phyloP scores from a whole-genome alignment of 2,329 filamentous ascomycete genomes.

The Sphaerostilbella broomeana region DNA sequence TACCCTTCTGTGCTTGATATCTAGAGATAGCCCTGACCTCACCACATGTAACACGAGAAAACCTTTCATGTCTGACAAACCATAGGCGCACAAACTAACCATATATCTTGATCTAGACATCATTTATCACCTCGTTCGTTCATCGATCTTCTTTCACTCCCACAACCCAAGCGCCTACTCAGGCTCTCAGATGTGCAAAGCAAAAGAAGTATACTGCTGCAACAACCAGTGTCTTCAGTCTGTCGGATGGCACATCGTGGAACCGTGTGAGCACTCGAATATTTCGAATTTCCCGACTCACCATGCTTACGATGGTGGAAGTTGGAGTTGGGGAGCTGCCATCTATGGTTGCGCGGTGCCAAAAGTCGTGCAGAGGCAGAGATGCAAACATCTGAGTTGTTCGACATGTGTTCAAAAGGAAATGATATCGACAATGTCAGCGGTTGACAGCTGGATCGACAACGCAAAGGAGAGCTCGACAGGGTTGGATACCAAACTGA shows the following conservation, averaged over 20 bases:
- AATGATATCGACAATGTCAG: neutral
- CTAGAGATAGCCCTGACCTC: no score
- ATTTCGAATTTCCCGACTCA: neutral
- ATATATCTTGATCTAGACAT: no score
- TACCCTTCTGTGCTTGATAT: no score
- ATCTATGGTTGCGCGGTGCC: constrained; percentile 5
- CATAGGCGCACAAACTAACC: no score
- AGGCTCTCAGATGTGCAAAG: constrained; percentile 7
- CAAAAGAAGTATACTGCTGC: constrained; percentile 11
- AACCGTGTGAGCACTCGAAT: constrained; percentile 5
- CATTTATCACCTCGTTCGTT: no score
- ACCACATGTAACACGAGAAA: no score
- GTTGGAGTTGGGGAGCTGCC: constrained; percentile 3
- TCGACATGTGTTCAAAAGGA: neutral
- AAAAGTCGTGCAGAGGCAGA: constrained; percentile 2
- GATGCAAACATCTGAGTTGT: constrained; percentile 3
- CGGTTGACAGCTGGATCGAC: constrained; percentile 2
- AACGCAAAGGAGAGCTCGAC: neutral
- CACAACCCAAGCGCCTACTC: neutral
- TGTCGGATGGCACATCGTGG: constrained; percentile 10
- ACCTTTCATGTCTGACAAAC: no score
- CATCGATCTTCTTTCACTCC: neutral
- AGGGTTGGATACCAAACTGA: neutral
- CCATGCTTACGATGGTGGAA: neutral
- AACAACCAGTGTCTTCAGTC: constrained; percentile 1